Percentiles rank a stretch among this genome's conserved stretches.
phyloP scores from a whole-genome alignment of 352 stramenopile genomes.

The Globisporangium perplexum region DNA sequence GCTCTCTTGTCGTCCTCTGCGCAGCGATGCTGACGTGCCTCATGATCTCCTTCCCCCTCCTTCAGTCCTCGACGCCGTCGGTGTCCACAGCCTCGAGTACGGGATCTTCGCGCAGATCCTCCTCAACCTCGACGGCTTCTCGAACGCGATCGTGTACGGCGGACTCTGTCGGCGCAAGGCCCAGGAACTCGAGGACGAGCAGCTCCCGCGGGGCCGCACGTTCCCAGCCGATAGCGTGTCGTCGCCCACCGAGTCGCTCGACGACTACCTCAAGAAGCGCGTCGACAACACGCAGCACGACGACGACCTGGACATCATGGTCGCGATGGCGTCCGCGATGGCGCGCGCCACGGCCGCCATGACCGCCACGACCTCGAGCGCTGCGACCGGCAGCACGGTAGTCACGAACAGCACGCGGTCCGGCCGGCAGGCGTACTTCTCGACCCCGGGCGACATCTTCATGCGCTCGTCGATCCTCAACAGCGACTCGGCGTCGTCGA shows the following conservation, averaged over 20 bases:
- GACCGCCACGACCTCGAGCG: not conserved
- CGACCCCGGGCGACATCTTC: slow-evolving; percentile 8
- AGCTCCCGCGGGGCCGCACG: slow-evolving; percentile 17
- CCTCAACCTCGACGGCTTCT: slow-evolving; percentile 64
- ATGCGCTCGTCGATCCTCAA: slow-evolving; percentile 13
- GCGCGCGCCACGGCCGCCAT: not conserved
- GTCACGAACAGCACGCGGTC: slow-evolving; percentile 5
- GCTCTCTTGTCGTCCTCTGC: not conserved
- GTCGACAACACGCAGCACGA: slow-evolving; percentile 3
- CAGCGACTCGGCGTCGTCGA: not conserved
- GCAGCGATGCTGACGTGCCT: not conserved
- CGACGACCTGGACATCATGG: slow-evolving; percentile 15
- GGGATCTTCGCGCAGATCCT: slow-evolving; percentile 52
- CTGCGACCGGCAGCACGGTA: not conserved
- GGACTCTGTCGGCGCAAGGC: slow-evolving; percentile 38
- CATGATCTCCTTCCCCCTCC: not conserved
- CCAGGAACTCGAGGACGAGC: slow-evolving; percentile 5
- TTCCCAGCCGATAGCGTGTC: slow-evolving; percentile 38
- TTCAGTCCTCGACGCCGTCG: slow-evolving; percentile 34
- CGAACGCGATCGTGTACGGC: slow-evolving; percentile 68
- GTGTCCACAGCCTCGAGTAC: slow-evolving; percentile 28
- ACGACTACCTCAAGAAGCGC: slow-evolving; percentile 29
- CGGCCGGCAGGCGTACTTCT: not conserved
- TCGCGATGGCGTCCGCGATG: slow-evolving; percentile 8
- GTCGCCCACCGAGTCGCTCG: slow-evolving; percentile 32